A percentile compares a stretch with the other conserved stretches of the same genome.
phyloP scores from a whole-genome alignment of 2,329 filamentous ascomycete species.

The Cladorrhinum sp. region DNA sequence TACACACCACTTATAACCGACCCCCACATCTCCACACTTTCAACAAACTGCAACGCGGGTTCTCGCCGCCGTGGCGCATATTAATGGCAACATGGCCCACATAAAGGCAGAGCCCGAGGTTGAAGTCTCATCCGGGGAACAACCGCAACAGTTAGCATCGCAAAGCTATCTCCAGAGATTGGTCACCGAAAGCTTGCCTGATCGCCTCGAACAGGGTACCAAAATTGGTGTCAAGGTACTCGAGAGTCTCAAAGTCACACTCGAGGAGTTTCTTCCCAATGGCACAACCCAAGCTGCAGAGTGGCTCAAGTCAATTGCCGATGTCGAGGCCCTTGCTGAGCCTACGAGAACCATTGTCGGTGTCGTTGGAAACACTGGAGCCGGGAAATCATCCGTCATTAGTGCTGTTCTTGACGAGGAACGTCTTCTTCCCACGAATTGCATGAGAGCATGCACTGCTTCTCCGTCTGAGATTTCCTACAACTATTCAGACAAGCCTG shows the following conservation, averaged over 20 bases:
- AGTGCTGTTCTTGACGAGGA: conserved; percentile 62
- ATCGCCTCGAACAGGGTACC: conserved; percentile 19
- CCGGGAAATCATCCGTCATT: conserved; percentile 60
- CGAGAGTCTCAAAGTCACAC: conserved; percentile 13
- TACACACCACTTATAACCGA: too few relatives aligned
- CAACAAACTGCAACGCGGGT: too few relatives aligned
- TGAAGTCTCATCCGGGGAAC: neutral
- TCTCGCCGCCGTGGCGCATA: too few relatives aligned
- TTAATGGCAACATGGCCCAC: conserved; percentile 5
- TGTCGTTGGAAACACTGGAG: conserved; percentile 59
- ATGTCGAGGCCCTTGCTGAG: conserved; percentile 21
- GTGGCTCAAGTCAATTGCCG: conserved; percentile 21
- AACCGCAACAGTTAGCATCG: neutral
- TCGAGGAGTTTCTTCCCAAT: conserved; percentile 3
- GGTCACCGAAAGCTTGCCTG: neutral
- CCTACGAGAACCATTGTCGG: conserved; percentile 45
- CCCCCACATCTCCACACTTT: too few relatives aligned
- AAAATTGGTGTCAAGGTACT: conserved; percentile 13
- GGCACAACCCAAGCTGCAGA: conserved; percentile 9
- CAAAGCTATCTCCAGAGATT: conserved; percentile 15
- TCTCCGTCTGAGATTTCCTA: conserved; percentile 59
- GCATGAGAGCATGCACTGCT: conserved; percentile 60
- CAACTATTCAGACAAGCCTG: conserved; percentile 43
- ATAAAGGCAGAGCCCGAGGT: conserved; percentile 13
- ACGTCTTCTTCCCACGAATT: conserved; percentile 41